Percentiles rank a stretch among this genome's conserved stretches.
phyloP scores from a whole-genome alignment of 1,139 yeast genomes.

The Debaryomyces nepalensis region DNA sequence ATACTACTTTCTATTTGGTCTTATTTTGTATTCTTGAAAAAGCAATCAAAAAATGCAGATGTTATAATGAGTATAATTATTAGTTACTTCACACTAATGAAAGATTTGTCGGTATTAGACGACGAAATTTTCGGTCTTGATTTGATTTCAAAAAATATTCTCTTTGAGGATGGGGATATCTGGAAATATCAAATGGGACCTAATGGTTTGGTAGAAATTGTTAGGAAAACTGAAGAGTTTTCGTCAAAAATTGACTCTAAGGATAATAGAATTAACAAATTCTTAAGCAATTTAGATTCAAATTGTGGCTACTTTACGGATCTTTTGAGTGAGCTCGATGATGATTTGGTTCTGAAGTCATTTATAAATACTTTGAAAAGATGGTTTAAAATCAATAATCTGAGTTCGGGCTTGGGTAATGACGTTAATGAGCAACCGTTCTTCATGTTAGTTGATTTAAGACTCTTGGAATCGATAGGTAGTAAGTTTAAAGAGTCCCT shows the following conservation, averaged over 20 bases:
- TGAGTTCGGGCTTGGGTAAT: constrained; percentile 11
- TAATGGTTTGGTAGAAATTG: constrained; percentile 60
- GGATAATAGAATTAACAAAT: constrained; percentile 34
- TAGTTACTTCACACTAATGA: constrained; percentile 47
- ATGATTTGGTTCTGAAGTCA: constrained; percentile 47
- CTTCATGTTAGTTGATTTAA: constrained; percentile 60
- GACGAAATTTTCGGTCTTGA: constrained; percentile 36
- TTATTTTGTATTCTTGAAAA: constrained; percentile 54
- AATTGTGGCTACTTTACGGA: constrained; percentile 52
- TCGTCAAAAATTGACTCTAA: constrained; percentile 18
- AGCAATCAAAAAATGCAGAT: constrained; percentile 42
- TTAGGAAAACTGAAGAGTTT: constrained; percentile 19
- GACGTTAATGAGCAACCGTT: constrained; percentile 54
- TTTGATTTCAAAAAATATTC: constrained; percentile 46
- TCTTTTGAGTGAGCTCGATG: constrained; percentile 56
- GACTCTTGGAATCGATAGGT: constrained; percentile 67
- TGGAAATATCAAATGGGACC: constrained; percentile 62
- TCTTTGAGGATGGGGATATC: constrained; percentile 45
- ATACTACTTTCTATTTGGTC: constrained; percentile 63
- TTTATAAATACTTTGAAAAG: constrained; percentile 59
- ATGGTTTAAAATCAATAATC: constrained; percentile 53
- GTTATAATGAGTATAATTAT: constrained; percentile 53
- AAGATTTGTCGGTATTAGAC: constrained; percentile 28
- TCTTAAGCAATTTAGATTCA: constrained; percentile 53
- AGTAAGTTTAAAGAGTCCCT: constrained; percentile 63